Evolutionary conservation across 2,329 filamentous ascomycete species (phyloP).

Genomic region (Trichophyton schoenleinii): DNA sequence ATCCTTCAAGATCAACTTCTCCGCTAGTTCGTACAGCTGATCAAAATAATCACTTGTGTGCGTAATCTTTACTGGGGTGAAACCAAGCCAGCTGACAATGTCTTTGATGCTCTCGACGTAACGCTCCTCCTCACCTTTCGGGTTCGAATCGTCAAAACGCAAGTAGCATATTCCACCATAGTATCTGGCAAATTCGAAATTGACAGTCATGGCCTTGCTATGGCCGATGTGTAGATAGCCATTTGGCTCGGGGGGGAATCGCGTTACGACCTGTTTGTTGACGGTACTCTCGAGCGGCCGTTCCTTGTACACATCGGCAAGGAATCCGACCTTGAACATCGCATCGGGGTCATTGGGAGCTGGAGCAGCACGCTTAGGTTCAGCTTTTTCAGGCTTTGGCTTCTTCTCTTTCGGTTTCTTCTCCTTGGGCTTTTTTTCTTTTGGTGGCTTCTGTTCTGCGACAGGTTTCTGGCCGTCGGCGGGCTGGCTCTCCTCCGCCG

Average conservation of each 20-base stretch:
- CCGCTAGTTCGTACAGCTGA: conserved; percentile 73
- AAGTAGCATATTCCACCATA: conserved; percentile 67
- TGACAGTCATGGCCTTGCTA: conserved; percentile 88
- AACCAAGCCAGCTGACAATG: conserved; percentile 69
- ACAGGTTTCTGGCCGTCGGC: neutral
- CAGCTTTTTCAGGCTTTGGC: conserved; percentile 3
- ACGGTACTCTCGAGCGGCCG: conserved; percentile 40
- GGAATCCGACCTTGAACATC: conserved; percentile 72
- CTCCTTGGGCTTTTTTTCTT: conserved; percentile 8
- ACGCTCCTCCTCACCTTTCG: conserved; percentile 78
- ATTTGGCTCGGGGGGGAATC: conserved; percentile 80
- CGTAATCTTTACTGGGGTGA: conserved; percentile 65
- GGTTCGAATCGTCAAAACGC: conserved; percentile 91
- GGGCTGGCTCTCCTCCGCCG: conserved; percentile 2
- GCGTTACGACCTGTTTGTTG: conserved; percentile 41
- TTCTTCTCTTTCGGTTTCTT: conserved; percentile 5
- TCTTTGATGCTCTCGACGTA: conserved; percentile 86
- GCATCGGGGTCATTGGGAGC: conserved; percentile 39
- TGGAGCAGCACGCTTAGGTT: neutral
- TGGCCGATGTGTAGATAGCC: conserved; percentile 90
- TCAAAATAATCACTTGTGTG: conserved; percentile 88
- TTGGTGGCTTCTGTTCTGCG: conserved; percentile 6
- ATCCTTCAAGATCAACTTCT: conserved; percentile 63
- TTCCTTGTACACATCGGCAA: conserved; percentile 58
- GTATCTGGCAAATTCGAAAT: conserved; percentile 84